Evolutionary conservation across 805 yeast species (phyloP).

Genomic region (Scheffersomyces amazonensis): DNA sequence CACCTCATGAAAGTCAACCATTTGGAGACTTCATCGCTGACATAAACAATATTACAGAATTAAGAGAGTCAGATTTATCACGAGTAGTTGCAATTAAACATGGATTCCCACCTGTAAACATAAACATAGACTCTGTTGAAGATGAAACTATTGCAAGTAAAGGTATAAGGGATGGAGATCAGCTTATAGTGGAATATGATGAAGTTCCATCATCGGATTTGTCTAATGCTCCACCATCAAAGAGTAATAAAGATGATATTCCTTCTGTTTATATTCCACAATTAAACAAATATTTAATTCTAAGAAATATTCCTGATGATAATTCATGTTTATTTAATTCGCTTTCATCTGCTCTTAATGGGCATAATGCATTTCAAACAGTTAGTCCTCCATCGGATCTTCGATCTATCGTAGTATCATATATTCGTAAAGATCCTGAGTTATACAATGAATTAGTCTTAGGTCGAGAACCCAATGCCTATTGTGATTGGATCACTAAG

Average conservation of each 20-base stretch:
- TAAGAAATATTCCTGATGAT: conserved; percentile 69
- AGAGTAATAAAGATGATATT: conserved; percentile 12
- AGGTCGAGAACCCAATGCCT: conserved; percentile 48
- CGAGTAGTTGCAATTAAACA: conserved; percentile 28
- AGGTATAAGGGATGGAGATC: conserved; percentile 61
- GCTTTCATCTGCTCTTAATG: conserved; percentile 48
- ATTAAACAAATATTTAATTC: conserved; percentile 34
- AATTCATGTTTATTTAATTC: conserved; percentile 76
- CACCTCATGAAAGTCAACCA: conserved; percentile 1
- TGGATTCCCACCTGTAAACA: conserved; percentile 62
- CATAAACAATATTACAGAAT: conserved; percentile 1
- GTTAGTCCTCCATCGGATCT: conserved; percentile 45
- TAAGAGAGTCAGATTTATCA: conserved; percentile 3
- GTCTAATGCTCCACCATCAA: not conserved
- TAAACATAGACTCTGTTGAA: conserved; percentile 26
- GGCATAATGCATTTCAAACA: conserved; percentile 27
- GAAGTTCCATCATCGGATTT: not conserved
- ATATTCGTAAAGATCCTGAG: conserved; percentile 38
- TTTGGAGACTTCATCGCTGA: conserved; percentile 9
- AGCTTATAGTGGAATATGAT: conserved; percentile 38
- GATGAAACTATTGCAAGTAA: conserved; percentile 27
- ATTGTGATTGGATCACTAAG: conserved; percentile 58
- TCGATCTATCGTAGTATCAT: conserved; percentile 49
- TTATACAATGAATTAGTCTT: conserved; percentile 54
- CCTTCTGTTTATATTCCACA: conserved; percentile 20